Evolutionary conservation across 176 grass and related monocot genomes (phyloP).

Genomic region (Oropetium thomaeum): DNA sequence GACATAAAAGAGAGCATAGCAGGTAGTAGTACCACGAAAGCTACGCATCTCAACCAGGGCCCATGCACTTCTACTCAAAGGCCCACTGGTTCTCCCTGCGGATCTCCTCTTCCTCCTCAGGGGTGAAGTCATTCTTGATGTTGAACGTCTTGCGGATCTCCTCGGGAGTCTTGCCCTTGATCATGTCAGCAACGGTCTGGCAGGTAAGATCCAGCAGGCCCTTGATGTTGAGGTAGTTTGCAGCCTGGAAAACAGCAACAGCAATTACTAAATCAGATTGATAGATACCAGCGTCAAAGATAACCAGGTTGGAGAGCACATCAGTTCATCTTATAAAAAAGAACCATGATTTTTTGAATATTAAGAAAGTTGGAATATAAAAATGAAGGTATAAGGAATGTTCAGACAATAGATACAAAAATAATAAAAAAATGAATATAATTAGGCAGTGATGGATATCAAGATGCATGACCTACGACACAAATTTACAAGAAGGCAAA

Average conservation of each 20-base stretch:
- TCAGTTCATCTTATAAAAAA: no score
- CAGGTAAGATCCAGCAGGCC: conserved; percentile 40
- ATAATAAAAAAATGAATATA: no score
- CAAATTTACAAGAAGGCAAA: no score
- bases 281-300: no score
- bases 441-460: no score
- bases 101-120: conserved; percentile 50
- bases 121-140: conserved; percentile 42
- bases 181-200: conserved; percentile 47
- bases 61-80: conserved; percentile 18
- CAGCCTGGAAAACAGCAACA: neutral
- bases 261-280: no score
- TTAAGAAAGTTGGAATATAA: no score
- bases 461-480: no score
- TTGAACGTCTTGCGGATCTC: conserved; percentile 51
- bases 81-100: conserved; percentile 52
- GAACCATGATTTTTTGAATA: no score
- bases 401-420: no score
- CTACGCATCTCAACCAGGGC: neutral
- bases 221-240: conserved; percentile 48
- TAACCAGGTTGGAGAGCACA: no score
- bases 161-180: conserved; percentile 45
- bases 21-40: neutral
- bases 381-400: no score
- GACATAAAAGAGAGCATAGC: conserved; percentile 10